These are phyloP conservation scores for Arctium minus DNA, from an alignment of 129 eudicot species.

Conservation along the genomic window DNA sequence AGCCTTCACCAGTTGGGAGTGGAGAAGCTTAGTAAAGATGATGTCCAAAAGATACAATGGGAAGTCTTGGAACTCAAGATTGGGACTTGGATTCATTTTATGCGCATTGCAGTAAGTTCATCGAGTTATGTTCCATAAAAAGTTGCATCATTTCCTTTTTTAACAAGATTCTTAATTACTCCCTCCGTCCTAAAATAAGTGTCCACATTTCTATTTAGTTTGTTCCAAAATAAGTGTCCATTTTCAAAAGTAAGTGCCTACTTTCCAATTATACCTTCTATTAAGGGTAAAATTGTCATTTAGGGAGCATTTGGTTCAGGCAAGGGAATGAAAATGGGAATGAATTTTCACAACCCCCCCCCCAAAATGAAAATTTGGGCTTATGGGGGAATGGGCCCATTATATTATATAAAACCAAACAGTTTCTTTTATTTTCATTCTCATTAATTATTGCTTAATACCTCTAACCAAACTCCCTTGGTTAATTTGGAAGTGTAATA, in stretches of 20 bases:
- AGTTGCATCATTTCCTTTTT: conserved; percentile 2
- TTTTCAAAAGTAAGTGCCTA: too few species aligned
- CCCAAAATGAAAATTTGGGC: too few species aligned
- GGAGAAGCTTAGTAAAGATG: conserved; percentile 95
- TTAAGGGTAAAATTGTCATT: background rate
- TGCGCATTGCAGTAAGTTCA: conserved; percentile 93
- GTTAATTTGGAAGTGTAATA: background rate
- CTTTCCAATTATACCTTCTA: background rate
- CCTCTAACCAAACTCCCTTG: too few species aligned
- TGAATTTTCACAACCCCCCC: too few species aligned
- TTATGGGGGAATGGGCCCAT: too few species aligned
- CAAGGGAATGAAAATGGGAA: too few species aligned
- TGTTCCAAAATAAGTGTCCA: background rate
- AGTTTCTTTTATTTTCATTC: too few species aligned
- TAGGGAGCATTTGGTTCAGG: background rate
- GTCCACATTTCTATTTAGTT: too few species aligned
- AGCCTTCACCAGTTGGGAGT: conserved; percentile 92
- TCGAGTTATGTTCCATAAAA: background rate
- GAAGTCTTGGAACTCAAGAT: conserved; percentile 95
- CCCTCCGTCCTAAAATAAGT: background rate
- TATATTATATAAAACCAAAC: too few species aligned
- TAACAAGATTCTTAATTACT: background rate
- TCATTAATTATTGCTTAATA: too few species aligned
- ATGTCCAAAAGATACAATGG: conserved; percentile 99
- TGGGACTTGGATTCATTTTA: conserved; percentile 99